Evolutionary conservation across 805 yeast genomes (phyloP).

Genomic region (Lipomyces mesembrius): DNA sequence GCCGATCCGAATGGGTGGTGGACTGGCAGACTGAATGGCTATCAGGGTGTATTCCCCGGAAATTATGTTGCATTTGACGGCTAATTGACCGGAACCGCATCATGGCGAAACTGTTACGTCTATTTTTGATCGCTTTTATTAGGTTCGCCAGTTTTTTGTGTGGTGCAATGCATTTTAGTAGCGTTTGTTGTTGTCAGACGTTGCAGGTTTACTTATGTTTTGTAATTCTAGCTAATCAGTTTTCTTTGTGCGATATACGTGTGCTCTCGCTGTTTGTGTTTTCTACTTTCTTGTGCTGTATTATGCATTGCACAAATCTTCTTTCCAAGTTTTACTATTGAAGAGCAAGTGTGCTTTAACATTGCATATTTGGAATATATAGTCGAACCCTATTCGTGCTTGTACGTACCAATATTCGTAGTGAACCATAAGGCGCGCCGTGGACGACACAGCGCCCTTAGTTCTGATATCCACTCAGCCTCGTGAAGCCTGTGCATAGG

Average conservation of each 20-base stretch:
- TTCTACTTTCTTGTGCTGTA: background rate
- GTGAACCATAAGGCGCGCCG: no score
- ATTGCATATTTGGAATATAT: no score
- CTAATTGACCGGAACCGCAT: background rate
- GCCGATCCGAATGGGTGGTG: constrained; percentile 95
- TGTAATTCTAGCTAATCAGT: constrained; percentile 1
- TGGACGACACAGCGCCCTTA: no score
- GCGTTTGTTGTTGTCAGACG: background rate
- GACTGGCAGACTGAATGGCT: constrained; percentile 88
- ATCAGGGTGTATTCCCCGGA: constrained; percentile 92
- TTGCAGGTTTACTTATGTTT: background rate
- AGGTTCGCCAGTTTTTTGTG: background rate
- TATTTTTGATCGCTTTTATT: background rate
- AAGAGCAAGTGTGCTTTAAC: no score
- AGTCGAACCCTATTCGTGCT: no score
- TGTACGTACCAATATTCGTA: no score
- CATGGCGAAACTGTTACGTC: background rate
- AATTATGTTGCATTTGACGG: constrained; percentile 77
- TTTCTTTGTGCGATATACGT: constrained; percentile 3
- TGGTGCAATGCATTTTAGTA: background rate
- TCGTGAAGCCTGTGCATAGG: no score
- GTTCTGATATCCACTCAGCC: no score
- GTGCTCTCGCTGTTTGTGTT: background rate
- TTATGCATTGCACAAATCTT: background rate
- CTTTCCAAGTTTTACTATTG: background rate